Evolutionary conservation across 2,329 filamentous ascomycete genomes (phyloP).

Genomic region (Trematosphaeria pertusa): DNA sequence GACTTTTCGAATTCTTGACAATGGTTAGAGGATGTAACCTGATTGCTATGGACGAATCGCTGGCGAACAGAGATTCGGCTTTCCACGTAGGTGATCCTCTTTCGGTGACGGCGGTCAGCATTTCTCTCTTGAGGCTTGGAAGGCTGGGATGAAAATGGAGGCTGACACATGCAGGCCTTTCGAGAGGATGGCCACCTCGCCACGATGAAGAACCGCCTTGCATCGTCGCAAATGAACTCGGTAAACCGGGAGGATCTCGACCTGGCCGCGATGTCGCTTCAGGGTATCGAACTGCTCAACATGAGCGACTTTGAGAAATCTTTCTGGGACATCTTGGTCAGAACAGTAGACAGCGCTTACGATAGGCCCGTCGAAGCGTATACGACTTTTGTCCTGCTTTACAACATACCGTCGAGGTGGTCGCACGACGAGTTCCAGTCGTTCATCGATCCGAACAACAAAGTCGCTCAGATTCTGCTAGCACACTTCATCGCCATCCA

Average conservation of each 20-base stretch:
- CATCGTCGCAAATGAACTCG: conserved; percentile 19
- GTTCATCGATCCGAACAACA: conserved; percentile 54
- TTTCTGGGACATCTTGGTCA: conserved; percentile 36
- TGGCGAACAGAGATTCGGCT: conserved; percentile 29
- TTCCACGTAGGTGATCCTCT: conserved; percentile 32
- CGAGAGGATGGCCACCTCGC: conserved; percentile 40
- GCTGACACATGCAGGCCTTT: conserved; percentile 30
- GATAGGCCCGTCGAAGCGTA: conserved; percentile 46
- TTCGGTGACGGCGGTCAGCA: conserved; percentile 1
- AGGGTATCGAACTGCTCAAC: conserved; percentile 29
- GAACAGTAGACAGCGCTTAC: conserved; percentile 38
- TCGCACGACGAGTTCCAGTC: conserved; percentile 50
- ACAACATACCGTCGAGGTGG: conserved; percentile 50
- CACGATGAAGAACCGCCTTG: conserved; percentile 38
- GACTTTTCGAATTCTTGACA: conserved; percentile 45
- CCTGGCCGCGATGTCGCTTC: conserved; percentile 37
- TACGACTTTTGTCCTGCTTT: conserved; percentile 51
- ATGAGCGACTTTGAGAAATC: conserved; percentile 36
- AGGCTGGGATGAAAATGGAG: no score
- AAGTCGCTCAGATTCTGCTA: conserved; percentile 52
- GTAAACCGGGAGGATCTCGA: conserved; percentile 39
- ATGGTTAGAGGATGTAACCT: conserved; percentile 48
- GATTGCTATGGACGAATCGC: conserved; percentile 36
- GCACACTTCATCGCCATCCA: conserved; percentile 58
- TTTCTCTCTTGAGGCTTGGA: not conserved